Evolutionary conservation across 2,329 filamentous ascomycete genomes (phyloP).

Genomic region (Lachnellula occidentalis): DNA sequence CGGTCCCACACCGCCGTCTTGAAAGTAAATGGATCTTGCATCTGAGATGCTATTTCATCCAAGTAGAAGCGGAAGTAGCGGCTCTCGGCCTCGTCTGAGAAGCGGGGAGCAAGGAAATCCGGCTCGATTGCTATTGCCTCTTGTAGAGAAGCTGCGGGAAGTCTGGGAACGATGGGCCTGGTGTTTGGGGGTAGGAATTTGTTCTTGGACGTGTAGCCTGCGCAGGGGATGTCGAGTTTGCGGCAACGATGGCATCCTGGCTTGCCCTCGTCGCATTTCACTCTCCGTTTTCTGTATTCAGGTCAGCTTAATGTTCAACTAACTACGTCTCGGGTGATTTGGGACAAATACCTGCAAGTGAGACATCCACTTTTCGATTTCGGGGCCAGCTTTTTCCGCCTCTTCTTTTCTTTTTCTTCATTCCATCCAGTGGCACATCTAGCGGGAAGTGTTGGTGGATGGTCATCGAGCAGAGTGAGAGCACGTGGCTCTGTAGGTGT

Average conservation of each 20-base stretch:
- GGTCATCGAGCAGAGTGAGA: too few species aligned
- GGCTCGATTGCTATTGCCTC: too few species aligned
- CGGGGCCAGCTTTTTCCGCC: neutral
- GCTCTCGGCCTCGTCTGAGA: conserved; percentile 1
- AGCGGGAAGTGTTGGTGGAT: neutral
- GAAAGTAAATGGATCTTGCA: conserved; percentile 1
- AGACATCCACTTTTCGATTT: conserved; percentile 4
- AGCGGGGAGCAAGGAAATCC: neutral
- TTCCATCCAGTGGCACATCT: neutral
- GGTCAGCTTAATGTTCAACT: neutral
- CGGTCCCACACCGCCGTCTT: conserved; percentile 2
- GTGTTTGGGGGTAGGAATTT: neutral
- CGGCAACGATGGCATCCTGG: conserved; percentile 6
- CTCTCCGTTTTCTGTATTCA: conserved; percentile 8
- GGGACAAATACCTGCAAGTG: conserved; percentile 3
- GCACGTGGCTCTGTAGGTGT: too few species aligned
- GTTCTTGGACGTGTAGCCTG: conserved; percentile 8
- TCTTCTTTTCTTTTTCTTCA: neutral
- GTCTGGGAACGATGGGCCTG: neutral
- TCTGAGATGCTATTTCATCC: conserved; percentile 2
- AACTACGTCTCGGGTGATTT: neutral
- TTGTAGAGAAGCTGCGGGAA: too few species aligned
- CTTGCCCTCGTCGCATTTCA: conserved; percentile 10
- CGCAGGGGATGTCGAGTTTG: conserved; percentile 4
- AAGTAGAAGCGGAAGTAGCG: conserved; percentile 6